Evolutionary conservation across 108 stramenopile genomes (phyloP), one percentile per base, ranked within the genome.

Genomic region (Nitzschia putrida): DNA sequence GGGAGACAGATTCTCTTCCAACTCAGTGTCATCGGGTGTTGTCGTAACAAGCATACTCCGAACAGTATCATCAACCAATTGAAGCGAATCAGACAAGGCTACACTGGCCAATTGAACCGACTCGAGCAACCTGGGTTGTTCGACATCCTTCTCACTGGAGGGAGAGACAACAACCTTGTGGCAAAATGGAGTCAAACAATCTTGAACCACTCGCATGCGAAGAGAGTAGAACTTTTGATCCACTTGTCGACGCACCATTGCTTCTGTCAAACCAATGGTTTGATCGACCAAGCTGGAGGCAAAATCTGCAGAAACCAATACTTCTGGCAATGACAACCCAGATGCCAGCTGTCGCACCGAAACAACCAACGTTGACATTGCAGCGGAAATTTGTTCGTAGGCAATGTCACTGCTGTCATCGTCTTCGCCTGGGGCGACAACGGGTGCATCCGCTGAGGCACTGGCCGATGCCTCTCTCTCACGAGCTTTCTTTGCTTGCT

Each of bases 61-160:
- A 18, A 91, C 85, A 5, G 88, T 85, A 65, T 93, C 92, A 73
- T 93, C 92, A 18, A 90, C 81, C 64, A 90, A 73, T 64, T 93
- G 92, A 49, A 90, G 64, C 13, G 83, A 87, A 78, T 93, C 92
- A 14, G 88, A 87, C 29, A 93, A 51, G 12, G 89, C 82, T 6
- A 85, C 81, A 63, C 80, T 88, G 8, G 86, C 86, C 53, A 87
- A 65, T 57, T 91, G 88, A 13, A 87, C 84, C 22, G 79, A 68
- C 52, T 84, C 69, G 8, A 72, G 56, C 23, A 88, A 71, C 3
- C 34, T 20, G 24, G 61, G 44, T 3, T 73, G 68, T 42, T 54
- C 22, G 20, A 41, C 20, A 63, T 64, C 60, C 7, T 14, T 14
- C 7, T 41, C 60, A 10, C 21, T 34, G 21, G 50, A 26, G 0